Evolutionary conservation across 345 rosid species (phyloP).

Genomic region (Euphorbia peplus): DNA sequence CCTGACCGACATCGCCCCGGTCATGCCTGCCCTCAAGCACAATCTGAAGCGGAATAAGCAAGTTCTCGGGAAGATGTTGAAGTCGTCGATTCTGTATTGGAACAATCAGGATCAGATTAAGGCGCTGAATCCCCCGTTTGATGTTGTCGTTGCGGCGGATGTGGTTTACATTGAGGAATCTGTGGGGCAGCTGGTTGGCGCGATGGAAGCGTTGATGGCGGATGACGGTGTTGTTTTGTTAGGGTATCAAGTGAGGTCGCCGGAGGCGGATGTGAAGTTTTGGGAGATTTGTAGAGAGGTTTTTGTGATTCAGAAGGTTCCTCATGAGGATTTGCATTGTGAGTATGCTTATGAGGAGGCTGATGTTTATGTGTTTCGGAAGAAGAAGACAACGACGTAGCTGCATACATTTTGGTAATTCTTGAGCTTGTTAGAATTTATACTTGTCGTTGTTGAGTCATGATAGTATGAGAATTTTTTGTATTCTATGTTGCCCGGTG

Average conservation of each 20-base stretch:
- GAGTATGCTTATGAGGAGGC: constrained; percentile 79
- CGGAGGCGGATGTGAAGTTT: constrained; percentile 73
- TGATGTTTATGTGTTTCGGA: constrained; percentile 72
- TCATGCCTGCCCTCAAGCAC: constrained; percentile 89
- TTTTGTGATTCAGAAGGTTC: constrained; percentile 70
- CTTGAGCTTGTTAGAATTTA: background rate
- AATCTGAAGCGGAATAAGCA: constrained; percentile 88
- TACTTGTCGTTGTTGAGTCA: background rate
- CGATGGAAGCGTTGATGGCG: constrained; percentile 63
- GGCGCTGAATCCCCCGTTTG: constrained; percentile 70
- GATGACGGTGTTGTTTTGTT: constrained; percentile 69
- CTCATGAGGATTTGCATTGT: constrained; percentile 77
- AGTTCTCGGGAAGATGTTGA: constrained; percentile 53
- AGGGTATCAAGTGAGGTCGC: constrained; percentile 84
- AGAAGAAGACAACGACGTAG: constrained; percentile 39
- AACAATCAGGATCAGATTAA: constrained; percentile 58
- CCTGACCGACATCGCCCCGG: constrained; percentile 82
- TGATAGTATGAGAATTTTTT: background rate
- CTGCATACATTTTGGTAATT: constrained; percentile 2
- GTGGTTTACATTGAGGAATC: constrained; percentile 84
- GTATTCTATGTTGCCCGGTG: too few species aligned
- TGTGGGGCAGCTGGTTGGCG: constrained; percentile 53
- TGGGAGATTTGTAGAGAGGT: constrained; percentile 71
- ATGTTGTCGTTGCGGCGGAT: constrained; percentile 77
- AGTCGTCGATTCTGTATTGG: constrained; percentile 63